These are phyloP conservation scores for Eucalyptus camaldulensis DNA, from an alignment of 345 rosid genomes.

Conservation along the genomic window DNA sequence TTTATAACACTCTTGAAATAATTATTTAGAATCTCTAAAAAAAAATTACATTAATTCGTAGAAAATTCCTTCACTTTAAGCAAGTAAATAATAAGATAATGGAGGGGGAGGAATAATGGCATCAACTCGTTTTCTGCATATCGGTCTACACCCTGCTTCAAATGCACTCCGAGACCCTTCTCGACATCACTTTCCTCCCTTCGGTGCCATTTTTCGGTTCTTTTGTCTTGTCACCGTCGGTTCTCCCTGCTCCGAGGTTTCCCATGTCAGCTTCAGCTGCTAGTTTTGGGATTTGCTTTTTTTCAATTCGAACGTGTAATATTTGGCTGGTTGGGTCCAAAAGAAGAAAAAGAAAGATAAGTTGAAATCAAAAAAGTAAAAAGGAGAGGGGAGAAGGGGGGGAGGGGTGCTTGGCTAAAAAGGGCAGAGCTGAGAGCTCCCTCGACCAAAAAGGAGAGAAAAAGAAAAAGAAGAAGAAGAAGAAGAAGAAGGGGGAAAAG, in stretches of 20 bases:
- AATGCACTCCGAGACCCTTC: neutral
- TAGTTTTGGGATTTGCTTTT: neutral
- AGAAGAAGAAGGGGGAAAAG: no score
- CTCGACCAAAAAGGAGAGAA: no score
- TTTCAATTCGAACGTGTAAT: neutral
- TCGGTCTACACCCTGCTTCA: neutral
- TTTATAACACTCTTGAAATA: neutral
- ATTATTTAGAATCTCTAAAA: neutral
- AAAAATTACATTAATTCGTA: neutral
- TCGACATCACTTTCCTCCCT: neutral
- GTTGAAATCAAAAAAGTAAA: no score
- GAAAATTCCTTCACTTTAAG: no score
- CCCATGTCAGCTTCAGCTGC: neutral
- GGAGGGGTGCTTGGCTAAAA: rapidly evolving
- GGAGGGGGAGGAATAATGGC: neutral
- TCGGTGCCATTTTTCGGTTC: neutral
- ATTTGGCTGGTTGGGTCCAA: no score
- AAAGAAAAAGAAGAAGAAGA: no score
- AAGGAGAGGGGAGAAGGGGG: no score
- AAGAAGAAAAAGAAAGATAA: no score
- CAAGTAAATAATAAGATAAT: neutral
- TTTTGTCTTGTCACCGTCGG: neutral
- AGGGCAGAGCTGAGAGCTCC: no score
- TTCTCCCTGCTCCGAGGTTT: neutral
- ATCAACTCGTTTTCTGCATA: neutral